Evolutionary conservation across 1,284 basidiomycete genomes (phyloP).

Genomic region (Ganoderma leucocontextum): DNA sequence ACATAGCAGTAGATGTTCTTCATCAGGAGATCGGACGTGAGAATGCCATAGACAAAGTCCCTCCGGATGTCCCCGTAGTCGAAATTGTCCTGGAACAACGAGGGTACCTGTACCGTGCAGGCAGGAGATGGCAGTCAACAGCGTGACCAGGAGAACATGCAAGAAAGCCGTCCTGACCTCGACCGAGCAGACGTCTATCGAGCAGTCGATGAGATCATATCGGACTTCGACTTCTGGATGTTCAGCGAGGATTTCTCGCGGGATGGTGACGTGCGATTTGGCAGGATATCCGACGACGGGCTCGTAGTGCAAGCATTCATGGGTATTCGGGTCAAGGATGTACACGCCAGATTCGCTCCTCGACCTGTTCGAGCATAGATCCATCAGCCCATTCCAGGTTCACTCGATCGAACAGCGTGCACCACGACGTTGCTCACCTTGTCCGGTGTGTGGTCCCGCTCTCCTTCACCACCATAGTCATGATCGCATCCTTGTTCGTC

Average conservation of each 20-base stretch:
- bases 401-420: too few relatives aligned
- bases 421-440: conserved; percentile 55
- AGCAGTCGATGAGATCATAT: conserved; percentile 89
- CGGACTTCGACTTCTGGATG: conserved; percentile 85
- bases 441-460: conserved; percentile 76
- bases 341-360: conserved; percentile 77
- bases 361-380: conserved; percentile 53
- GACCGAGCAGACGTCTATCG: conserved; percentile 92
- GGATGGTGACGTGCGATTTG: conserved; percentile 65
- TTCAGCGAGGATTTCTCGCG: conserved; percentile 71
- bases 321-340: conserved; percentile 77
- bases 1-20: conserved; percentile 95
- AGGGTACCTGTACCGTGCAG: conserved; percentile 75
- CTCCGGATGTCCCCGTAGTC: conserved; percentile 93
- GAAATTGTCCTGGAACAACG: conserved; percentile 98
- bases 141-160: conserved; percentile 7
- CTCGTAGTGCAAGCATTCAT: conserved; percentile 83
- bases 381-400: conserved; percentile 1
- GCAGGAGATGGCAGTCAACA: neutral
- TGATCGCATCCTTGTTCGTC: conserved; percentile 91
- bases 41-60: conserved; percentile 96
- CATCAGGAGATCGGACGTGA: conserved; percentile 95
- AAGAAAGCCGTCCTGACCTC: conserved; percentile 59
- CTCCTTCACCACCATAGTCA: conserved; percentile 94
- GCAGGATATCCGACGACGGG: conserved; percentile 71